phyloP scores from a whole-genome alignment of 2,329 filamentous ascomycete species.

The Alternaria hordeiaustralica region DNA sequence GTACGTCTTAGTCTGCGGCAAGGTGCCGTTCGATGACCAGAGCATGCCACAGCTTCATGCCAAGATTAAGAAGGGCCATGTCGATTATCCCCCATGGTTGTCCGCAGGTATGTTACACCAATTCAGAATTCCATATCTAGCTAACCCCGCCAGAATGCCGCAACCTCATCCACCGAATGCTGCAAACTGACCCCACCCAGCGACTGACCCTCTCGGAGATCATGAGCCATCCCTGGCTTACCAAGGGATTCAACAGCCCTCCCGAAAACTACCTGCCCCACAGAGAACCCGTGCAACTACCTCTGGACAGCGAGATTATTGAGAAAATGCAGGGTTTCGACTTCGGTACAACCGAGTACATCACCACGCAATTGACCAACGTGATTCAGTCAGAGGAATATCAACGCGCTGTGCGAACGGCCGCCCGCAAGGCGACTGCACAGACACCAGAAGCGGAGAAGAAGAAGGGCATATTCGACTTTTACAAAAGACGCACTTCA shows the following conservation, averaged over 20 bases:
- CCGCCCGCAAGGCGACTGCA: slow-evolving; percentile 68
- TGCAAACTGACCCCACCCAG: slow-evolving; percentile 90
- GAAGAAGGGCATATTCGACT: slow-evolving; percentile 92
- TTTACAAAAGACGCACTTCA: slow-evolving; percentile 94
- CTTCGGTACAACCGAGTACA: slow-evolving; percentile 86
- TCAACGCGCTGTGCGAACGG: slow-evolving; percentile 77
- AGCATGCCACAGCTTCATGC: slow-evolving; percentile 98
- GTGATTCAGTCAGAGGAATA: slow-evolving; percentile 96
- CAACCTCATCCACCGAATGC: slow-evolving; percentile 89
- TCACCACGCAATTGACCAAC: slow-evolving; percentile 79
- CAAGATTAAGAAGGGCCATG: slow-evolving; percentile 96
- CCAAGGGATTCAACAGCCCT: slow-evolving; percentile 83
- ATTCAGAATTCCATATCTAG: background rate
- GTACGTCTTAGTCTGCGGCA: slow-evolving; percentile 95
- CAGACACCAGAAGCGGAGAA: slow-evolving; percentile 69
- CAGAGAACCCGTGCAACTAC: slow-evolving; percentile 84
- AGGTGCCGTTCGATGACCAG: slow-evolving; percentile 98
- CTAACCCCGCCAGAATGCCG: slow-evolving; percentile 74
- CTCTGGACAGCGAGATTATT: slow-evolving; percentile 82
- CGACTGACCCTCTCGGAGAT: slow-evolving; percentile 89
- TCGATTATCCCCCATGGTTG: slow-evolving; percentile 94
- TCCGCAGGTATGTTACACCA: slow-evolving; percentile 72
- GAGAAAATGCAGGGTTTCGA: slow-evolving; percentile 98
- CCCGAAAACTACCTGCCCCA: slow-evolving; percentile 88
- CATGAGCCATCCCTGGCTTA: slow-evolving; percentile 94